These are phyloP conservation scores for Cyclostephanos invisitatus DNA, from an alignment of 108 stramenopile genomes.

Conservation along the genomic window DNA sequence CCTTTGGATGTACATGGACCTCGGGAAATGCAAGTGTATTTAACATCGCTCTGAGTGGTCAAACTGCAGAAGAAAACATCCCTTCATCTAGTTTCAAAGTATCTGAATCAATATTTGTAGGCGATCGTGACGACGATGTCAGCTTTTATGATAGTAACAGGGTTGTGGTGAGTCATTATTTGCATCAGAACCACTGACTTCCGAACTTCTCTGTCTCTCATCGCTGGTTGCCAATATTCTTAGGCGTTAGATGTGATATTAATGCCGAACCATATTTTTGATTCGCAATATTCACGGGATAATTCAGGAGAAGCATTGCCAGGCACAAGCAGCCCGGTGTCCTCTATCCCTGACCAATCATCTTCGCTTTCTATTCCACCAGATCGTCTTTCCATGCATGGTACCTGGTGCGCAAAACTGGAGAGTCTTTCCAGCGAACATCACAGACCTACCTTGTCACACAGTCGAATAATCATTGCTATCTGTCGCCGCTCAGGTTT, in stretches of 20 bases:
- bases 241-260: constrained; percentile 40
- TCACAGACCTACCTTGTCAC: background rate
- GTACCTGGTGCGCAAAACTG: constrained; percentile 36
- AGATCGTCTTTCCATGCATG: constrained; percentile 49
- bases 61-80: background rate
- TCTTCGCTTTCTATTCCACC: constrained; percentile 45
- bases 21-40: constrained; percentile 56
- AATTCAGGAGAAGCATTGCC: constrained; percentile 3
- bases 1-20: constrained; percentile 62
- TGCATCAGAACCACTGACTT: constrained; percentile 42
- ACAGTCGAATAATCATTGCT: constrained; percentile 48
- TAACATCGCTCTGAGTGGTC: constrained; percentile 21
- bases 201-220: constrained; percentile 26
- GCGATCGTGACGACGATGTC: constrained; percentile 39
- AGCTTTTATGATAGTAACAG: constrained; percentile 54
- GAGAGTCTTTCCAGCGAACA: constrained; percentile 12
- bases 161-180: constrained; percentile 51
- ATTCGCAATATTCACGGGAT: background rate
- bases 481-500: constrained; percentile 71
- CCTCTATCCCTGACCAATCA: constrained; percentile 8
- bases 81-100: constrained; percentile 19
- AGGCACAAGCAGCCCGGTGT: background rate
- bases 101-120: constrained; percentile 38
- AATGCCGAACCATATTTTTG: constrained; percentile 41
- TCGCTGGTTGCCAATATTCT: background rate